Base-by-base conservation (phyloP, 1,284 basidiomycete species). In the Naganishia sp. region DNA sequence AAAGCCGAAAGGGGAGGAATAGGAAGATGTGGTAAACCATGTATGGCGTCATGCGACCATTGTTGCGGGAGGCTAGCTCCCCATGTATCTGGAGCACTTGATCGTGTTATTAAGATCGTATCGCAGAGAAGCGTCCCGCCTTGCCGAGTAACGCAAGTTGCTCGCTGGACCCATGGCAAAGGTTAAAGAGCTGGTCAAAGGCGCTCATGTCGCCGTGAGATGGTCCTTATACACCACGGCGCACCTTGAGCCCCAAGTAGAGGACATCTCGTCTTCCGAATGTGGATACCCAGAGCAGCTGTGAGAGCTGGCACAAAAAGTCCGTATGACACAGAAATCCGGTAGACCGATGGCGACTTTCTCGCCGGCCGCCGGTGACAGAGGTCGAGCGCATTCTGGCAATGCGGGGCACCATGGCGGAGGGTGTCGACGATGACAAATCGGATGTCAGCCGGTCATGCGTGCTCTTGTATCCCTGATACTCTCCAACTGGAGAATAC, bases 351-450 rank as follows among this genome's bases (percentile, higher is more conserved):
- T 39, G 35, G 35, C 35, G 35, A 39, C 4, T 39, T 13, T 39
- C 35, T 13, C 13, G 35, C 13, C 35, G 35, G 35, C 11, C 50
- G 50, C 25, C 28, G 28, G 50, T 31, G 23, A 11, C 18, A 1
- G 15, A 32, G 31, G 50, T 32, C 50, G 31, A 54, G 52, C 52
- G 52, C 52, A 31, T 23, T 50, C 18, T 28, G 4, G 49, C 11
- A 23, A 50, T 52, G 50, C 52, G 52, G 52, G 52, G 52, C 52
- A 39, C 35, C 52, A n/a, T 10, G 28, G 2, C 18, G 32, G n/a
- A 21, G 18, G 52, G 17, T 32, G n/a, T 39, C 13, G 35, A 54
- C 52, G 52, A 54, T 54, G 52, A 54, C 52, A 32, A 54, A 54
- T 54, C 52, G 47, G 25, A 25, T 41, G 52, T 54, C 52, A 54